Evolutionary conservation across 1,284 basidiomycete species (phyloP), one percentile per base, ranked within the genome.

Genomic region (Moesziomyces parantarcticus): DNA sequence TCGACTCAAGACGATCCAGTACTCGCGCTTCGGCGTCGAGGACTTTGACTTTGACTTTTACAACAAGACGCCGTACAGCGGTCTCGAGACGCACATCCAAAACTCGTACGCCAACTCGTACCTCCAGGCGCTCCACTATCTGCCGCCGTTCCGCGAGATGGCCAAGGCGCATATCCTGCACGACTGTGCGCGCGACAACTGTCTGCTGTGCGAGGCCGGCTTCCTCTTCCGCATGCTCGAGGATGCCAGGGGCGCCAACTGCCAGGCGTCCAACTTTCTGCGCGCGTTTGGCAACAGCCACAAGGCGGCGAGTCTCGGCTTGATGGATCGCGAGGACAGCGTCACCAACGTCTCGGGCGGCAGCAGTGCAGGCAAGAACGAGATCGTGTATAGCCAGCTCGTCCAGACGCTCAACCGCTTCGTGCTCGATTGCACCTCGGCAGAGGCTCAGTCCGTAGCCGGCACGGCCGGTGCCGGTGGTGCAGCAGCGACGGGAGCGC

Each of bases 1-100:
- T 84, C 89, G 92, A 45, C 91, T 91, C 79, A 94, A 97, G 42
- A 94, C 97, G 84, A 99, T 99, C 80, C 94, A 97, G 85, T 99
- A 99, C 84, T 96, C 93, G 48, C 94, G 94, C 78, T 99, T 99
- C 77, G 96, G 96, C n/a, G 92, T 98, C 25, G 96, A 96, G 83
- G 96, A 99, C 85, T 99, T 99, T 81, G 97, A 99, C 84, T 99
- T 99, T 81, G 95, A 88, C 36, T 80, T 73, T 56, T 83, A 82
- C 77, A 82, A 81, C 70, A 58, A 64, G 80, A 98, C 97, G 0
- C 84, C 88, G 25, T 94, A 90, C 81, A 94, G 92, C 61, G 97
- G 97, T 5, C 88, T 99, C 50, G 97, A 99, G 85, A 97, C 96
- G 1, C 94, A 99, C 83, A 98, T 99, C 65, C 87, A 92, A 54